Evolutionary conservation across 148 eudicot genomes (phyloP).

Genomic region (Chenopodium album): DNA sequence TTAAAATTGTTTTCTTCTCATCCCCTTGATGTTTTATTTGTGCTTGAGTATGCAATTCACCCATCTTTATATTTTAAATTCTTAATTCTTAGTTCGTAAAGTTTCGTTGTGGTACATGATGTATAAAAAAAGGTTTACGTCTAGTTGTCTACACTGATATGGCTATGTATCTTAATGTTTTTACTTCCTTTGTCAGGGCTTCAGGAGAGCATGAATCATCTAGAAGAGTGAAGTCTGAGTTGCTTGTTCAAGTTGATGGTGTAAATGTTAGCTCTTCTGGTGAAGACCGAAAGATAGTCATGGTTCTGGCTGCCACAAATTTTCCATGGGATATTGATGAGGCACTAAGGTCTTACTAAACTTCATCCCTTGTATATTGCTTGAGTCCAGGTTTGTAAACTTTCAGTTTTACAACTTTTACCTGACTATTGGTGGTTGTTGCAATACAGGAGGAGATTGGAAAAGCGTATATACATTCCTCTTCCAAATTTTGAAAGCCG

Average conservation of each 20-base stretch:
- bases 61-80: no score
- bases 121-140: background rate
- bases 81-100: background rate
- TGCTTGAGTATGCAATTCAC: slow-evolving; percentile 2
- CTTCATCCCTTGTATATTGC: background rate
- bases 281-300: slow-evolving; percentile 98
- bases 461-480: slow-evolving; percentile 95
- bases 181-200: slow-evolving; percentile 52
- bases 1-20: no score
- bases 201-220: slow-evolving; percentile 99
- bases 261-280: slow-evolving; percentile 70
- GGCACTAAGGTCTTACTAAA: slow-evolving; percentile 68
- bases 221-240: slow-evolving; percentile 96
- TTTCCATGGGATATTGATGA: slow-evolving; percentile 99
- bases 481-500: slow-evolving; percentile 90
- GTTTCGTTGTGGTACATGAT: background rate
- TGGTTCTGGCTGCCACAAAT: slow-evolving; percentile 99
- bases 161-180: slow-evolving; percentile 10
- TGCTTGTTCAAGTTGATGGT: slow-evolving; percentile 98
- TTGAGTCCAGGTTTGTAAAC: background rate
- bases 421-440: slow-evolving; percentile 20
- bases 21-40: background rate
- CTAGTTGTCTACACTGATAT: background rate
- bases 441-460: slow-evolving; percentile 82
- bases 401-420: background rate